Conservation (phyloP, 2,329 filamentous ascomycete species). For the Canariomyces notabilis region DNA sequence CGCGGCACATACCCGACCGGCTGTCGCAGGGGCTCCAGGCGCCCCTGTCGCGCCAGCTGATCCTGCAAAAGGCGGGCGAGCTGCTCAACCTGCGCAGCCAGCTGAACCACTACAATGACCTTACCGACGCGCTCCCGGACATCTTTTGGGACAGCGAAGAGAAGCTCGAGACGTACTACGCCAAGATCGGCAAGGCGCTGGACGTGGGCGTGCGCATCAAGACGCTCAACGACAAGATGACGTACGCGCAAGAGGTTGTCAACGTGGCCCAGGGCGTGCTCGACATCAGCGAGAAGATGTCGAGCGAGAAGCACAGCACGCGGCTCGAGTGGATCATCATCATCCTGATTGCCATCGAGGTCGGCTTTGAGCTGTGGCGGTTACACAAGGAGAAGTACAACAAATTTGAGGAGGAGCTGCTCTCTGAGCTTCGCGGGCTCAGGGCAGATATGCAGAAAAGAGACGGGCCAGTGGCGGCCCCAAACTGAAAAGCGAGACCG, state of each 20-base stretch:
- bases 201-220: conserved; percentile 90
- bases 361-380: conserved; percentile 76
- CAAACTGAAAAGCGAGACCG: conserved; percentile 1
- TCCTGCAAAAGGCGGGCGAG: conserved; percentile 90
- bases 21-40: conserved; percentile 57
- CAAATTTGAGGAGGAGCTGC: conserved; percentile 19
- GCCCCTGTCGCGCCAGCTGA: conserved; percentile 66
- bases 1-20: conserved; percentile 72
- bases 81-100: conserved; percentile 84
- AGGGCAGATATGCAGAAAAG: conserved; percentile 11
- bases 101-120: conserved; percentile 92
- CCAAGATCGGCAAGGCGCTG: conserved; percentile 82
- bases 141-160: conserved; percentile 97
- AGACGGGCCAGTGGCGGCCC: background rate
- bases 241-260: conserved; percentile 94
- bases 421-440: conserved; percentile 18
- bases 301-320: conserved; percentile 85
- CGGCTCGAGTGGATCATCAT: conserved; percentile 96
- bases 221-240: conserved; percentile 92
- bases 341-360: conserved; percentile 84
- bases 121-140: conserved; percentile 91
- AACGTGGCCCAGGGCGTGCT: conserved; percentile 87
- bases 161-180: conserved; percentile 89
- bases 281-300: conserved; percentile 79
- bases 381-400: conserved; percentile 54